These are phyloP conservation scores for Senecio squalidus DNA, from an alignment of 140 eudicot genomes.

Conservation along the genomic window DNA sequence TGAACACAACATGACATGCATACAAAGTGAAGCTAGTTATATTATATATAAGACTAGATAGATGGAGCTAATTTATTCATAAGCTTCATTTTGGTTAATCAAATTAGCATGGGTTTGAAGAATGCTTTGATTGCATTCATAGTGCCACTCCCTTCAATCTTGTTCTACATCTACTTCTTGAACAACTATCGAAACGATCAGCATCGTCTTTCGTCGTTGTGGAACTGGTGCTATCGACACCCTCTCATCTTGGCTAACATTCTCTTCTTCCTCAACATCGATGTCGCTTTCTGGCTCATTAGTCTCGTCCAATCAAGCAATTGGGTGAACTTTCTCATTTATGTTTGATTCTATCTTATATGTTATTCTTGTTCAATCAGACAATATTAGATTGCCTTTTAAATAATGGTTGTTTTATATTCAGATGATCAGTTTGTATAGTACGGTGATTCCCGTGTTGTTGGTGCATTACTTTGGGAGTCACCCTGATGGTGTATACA, in stretches of 20 bases:
- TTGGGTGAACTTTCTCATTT: conserved; percentile 42
- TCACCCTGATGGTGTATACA: conserved; percentile 54
- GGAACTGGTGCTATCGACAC: conserved; percentile 65
- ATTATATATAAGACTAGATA: conserved; percentile 9
- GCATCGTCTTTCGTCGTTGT: conserved; percentile 28
- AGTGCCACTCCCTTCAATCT: conserved; percentile 72
- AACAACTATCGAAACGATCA: conserved; percentile 20
- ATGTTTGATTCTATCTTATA: background rate
- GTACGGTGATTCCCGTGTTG: conserved; percentile 91
- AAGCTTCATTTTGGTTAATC: conserved; percentile 5
- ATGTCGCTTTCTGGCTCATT: conserved; percentile 71
- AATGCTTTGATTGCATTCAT: conserved; percentile 58
- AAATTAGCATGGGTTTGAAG: conserved; percentile 38
- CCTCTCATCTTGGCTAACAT: conserved; percentile 68
- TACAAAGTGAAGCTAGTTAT: conserved; percentile 1
- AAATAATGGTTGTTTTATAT: background rate
- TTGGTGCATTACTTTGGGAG: conserved; percentile 61
- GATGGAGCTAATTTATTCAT: conserved; percentile 3
- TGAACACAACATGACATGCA: conserved; percentile 12
- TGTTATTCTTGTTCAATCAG: background rate
- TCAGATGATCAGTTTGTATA: conserved; percentile 92
- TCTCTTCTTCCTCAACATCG: conserved; percentile 78
- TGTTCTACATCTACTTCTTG: conserved; percentile 63
- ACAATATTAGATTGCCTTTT: too few species aligned
- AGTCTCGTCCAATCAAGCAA: conserved; percentile 75